Conservation (phyloP, 345 rosid genomes). For the Jatropha curcas region DNA sequence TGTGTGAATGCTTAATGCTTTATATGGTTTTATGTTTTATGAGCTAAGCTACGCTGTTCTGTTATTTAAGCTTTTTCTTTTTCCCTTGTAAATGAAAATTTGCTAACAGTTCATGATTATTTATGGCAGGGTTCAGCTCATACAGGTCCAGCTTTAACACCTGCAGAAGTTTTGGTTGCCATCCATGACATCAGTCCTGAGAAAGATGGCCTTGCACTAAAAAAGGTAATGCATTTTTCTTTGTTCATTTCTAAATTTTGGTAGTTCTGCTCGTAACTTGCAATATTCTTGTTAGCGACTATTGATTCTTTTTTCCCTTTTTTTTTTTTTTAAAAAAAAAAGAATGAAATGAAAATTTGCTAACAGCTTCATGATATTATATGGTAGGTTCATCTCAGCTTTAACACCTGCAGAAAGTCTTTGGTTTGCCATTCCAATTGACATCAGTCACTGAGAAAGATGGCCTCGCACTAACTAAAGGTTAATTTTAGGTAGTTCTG, state of each 20-base stretch:
- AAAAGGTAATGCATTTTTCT: conserved; percentile 56
- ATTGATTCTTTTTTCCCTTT: neutral
- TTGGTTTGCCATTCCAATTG: no score
- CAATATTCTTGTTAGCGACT: no score
- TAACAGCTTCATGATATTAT: no score
- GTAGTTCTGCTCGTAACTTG: conserved; percentile 14
- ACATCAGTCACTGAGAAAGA: no score
- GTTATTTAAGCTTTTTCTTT: neutral
- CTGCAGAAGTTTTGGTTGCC: conserved; percentile 94
- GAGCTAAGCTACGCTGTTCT: neutral
- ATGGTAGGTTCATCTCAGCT: no score
- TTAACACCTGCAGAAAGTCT: no score
- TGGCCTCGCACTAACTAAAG: no score
- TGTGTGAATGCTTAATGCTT: conserved; percentile 25
- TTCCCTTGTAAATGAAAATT: neutral
- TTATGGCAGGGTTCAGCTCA: conserved; percentile 92
- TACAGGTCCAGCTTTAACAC: conserved; percentile 98
- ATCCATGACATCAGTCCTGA: conserved; percentile 88
- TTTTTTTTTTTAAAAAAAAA: neutral
- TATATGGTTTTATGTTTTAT: conserved; percentile 4
- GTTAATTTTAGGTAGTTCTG: no score
- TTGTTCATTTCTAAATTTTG: neutral
- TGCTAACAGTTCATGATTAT: conserved; percentile 15
- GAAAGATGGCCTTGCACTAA: conserved; percentile 78
- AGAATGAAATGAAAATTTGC: no score